Evolutionary conservation across 1,284 basidiomycete genomes (phyloP), one percentile per base, ranked within the genome.

Genomic region (Heliocybe sulcata): DNA sequence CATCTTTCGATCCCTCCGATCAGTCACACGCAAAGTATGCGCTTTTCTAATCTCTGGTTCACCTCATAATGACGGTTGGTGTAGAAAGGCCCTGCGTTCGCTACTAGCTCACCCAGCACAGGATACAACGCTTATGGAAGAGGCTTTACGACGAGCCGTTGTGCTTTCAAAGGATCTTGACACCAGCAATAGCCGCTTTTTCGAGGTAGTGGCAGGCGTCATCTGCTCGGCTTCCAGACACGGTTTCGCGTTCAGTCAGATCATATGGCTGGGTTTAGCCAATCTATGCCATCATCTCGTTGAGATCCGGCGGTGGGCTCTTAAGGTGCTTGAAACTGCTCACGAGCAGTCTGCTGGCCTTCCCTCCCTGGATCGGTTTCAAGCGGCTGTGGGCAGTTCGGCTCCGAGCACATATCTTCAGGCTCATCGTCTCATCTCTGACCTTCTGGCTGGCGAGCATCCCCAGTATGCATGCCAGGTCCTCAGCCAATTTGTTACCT

Each of bases 221-320:
- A 74, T 91, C 31, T 81, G 85, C 63, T 80, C 77, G 2, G 69
- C 71, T 8, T 77, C 83, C 6, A 67, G 66, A 16, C 85, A 83
- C 62, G 74, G 76, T 27, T 88, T 94, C 67, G 80, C 77, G 9
- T 90, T 92, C 62, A 76, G 82, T 27, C 92, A 96, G 64, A 75
- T 85, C 10, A 79, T 85, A n/a, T 94, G 88, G 62, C 76, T 96
- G 3, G 90, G 88, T 0, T 72, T 97, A 10, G 85, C 90, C 20
- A 96, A 96, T 67, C 79, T 98, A 2, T 90, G 90, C 33, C 90
- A 96, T 67, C 81, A 84, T 1, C 77, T 83, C 29, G 63, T 77
- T 1, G 74, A 78, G 27, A 83, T 89, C 45, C 85, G 94, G 4
- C 78, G 81, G n/a, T 81, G 81, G 50, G 89, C 94, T 0, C 89